phyloP scores from a whole-genome alignment of 108 stramenopile species.

The Discostella stelligeroides region DNA sequence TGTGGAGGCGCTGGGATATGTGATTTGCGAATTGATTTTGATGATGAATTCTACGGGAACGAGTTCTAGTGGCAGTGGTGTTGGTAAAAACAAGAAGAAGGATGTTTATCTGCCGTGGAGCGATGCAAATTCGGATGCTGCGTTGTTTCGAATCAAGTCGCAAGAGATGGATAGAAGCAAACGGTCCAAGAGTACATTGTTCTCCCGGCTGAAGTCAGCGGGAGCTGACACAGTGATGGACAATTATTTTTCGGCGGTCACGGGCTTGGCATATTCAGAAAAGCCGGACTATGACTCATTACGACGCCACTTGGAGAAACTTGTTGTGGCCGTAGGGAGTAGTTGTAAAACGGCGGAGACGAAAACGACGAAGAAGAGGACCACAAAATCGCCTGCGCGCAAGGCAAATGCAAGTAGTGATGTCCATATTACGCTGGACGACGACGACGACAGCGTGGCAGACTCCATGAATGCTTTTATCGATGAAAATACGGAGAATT shows the following conservation, averaged over 20 bases:
- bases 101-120: conserved; percentile 68
- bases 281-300: conserved; percentile 70
- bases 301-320: conserved; percentile 23
- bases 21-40: conserved; percentile 68
- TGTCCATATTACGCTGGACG: no score
- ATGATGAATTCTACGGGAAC: conserved; percentile 17
- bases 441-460: background rate
- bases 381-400: conserved; percentile 9
- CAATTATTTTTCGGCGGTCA: conserved; percentile 52
- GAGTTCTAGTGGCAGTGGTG: conserved; percentile 4
- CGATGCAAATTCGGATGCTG: conserved; percentile 63
- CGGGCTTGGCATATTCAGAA: conserved; percentile 55
- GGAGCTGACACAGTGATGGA: conserved; percentile 41
- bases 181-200: conserved; percentile 45
- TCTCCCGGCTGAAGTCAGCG: conserved; percentile 32
- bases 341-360: background rate
- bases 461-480: conserved; percentile 8
- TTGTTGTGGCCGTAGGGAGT: conserved; percentile 19
- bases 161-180: conserved; percentile 48
- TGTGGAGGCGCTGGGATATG: conserved; percentile 73
- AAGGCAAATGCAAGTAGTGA: background rate
- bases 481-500: conserved; percentile 23
- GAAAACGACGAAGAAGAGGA: conserved; percentile 2
- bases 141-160: conserved; percentile 61
- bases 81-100: conserved; percentile 12